Evolutionary conservation across 2,329 filamentous ascomycete genomes (phyloP).

Genomic region (Paramyrothecium sp.): DNA sequence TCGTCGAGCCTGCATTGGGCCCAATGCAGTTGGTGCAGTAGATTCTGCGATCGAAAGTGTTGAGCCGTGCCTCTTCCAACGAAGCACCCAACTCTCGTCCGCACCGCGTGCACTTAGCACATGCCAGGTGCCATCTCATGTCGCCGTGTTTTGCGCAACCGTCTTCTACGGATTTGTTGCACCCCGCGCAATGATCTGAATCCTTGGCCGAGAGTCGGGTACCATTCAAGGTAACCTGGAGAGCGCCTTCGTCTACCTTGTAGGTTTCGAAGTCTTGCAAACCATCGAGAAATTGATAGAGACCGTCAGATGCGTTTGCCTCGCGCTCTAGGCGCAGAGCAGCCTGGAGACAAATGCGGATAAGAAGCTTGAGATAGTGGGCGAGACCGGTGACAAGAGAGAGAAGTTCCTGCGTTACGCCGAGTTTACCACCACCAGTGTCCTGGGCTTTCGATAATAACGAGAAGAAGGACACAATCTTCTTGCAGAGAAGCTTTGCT

Average conservation of each 20-base stretch:
- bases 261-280: constrained; percentile 79
- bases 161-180: constrained; percentile 88
- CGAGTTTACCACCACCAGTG: constrained; percentile 82
- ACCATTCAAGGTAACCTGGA: constrained; percentile 65
- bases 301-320: constrained; percentile 67
- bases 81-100: constrained; percentile 64
- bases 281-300: constrained; percentile 81
- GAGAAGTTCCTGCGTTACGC: constrained; percentile 97
- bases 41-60: constrained; percentile 63
- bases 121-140: constrained; percentile 79
- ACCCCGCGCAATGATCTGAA: constrained; percentile 81
- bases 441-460: constrained; percentile 93
- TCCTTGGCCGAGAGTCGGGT: constrained; percentile 68
- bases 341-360: constrained; percentile 93
- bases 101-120: constrained; percentile 72
- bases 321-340: constrained; percentile 89
- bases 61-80: constrained; percentile 70
- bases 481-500: constrained; percentile 99
- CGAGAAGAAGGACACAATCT: constrained; percentile 97
- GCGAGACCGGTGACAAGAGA: constrained; percentile 93
- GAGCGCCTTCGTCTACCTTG: constrained; percentile 67
- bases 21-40: constrained; percentile 70
- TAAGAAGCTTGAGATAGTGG: constrained; percentile 95
- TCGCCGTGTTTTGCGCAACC: constrained; percentile 79
- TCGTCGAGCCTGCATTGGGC: constrained; percentile 45